phyloP scores from a whole-genome alignment of 306 rosid species.

The Fagus sylvatica region DNA sequence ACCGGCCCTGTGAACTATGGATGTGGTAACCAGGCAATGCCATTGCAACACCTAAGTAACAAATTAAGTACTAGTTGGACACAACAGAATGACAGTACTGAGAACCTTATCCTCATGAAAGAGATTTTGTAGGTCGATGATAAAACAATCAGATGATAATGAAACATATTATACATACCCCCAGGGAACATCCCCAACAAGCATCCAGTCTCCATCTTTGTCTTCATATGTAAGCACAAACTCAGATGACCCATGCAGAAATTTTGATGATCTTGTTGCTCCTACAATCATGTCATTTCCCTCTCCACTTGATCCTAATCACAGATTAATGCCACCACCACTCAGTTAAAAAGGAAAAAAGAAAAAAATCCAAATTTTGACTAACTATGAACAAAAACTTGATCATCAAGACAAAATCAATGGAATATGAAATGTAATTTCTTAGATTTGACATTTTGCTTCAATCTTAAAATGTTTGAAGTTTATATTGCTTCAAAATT shows the following conservation, averaged over 20 bases:
- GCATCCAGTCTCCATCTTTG: conserved; percentile 99
- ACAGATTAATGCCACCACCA: conserved; percentile 16
- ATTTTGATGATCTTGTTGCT: conserved; percentile 50
- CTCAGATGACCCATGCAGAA: conserved; percentile 70
- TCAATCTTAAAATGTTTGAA: not conserved
- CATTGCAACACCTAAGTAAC: not conserved
- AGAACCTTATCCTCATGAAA: not conserved
- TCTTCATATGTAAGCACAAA: conserved; percentile 93
- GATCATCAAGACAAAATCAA: not conserved
- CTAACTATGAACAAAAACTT: conserved; percentile 11
- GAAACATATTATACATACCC: conserved; percentile 47
- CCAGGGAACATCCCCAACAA: conserved; percentile 99
- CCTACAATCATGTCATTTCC: conserved; percentile 39
- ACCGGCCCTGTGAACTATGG: not conserved
- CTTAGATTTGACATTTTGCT: not conserved
- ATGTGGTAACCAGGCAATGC: not conserved
- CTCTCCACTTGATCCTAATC: conserved; percentile 53
- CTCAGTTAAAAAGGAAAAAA: not conserved
- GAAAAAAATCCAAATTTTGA: not conserved
- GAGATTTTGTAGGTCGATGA: not conserved
- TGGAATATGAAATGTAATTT: not conserved
- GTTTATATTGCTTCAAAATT: not conserved
- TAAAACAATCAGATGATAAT: not conserved
- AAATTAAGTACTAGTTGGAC: not conserved
- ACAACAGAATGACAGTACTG: not conserved